Evolutionary conservation across 2,329 filamentous ascomycete species (phyloP), one percentile per base, ranked within the genome.

Genomic region (Neopestalotiopsis rosae): DNA sequence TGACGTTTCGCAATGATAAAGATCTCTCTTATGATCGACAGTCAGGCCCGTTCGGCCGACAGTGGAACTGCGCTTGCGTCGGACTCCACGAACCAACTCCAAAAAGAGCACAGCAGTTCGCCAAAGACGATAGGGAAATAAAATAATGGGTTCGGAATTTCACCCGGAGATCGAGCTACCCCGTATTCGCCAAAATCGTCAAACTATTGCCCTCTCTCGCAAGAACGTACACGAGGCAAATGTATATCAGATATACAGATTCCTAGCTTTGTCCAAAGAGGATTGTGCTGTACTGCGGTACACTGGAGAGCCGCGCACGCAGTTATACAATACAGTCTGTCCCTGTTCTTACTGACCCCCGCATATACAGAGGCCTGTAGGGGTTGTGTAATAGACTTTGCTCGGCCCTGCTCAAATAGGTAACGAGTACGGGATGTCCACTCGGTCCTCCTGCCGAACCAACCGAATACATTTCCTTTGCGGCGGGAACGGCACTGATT

Each of bases 371-470:
- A 52, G 45, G 45, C n/a, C n/a, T 52, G 40, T 49, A 45, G 49
- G 61, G 20, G 40, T 52, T 14, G 61, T 52, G 34, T 64, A 64
- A 52, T 52, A 45, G 40, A 45, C 61, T 45, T 52, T 64, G n/a
- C 13, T 40, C 28, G 28, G 34, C 59, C 64, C 49, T 57, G n/a
- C 64, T 58, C 17, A 24, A 56, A 66, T 56, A 56, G 45, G 64
- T 10, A 66, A 49, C 64, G 34, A n/a, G 64, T 24, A 56, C 42
- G 52, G 64, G 14, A 52, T 52, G 24, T 13, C 32, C 64, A 57
- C 32, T 66, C 64, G 64, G 64, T n/a, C 49, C 24, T 57, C 32
- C 20, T 66, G 64, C 64, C 64, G 64, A 58, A 66, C 64, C 42
- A 66, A 56, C 64, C 64, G 64, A 42, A 40, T 49, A 32, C 17